phyloP scores from a whole-genome alignment of 805 yeast genomes.

The Saturnispora silvae region DNA sequence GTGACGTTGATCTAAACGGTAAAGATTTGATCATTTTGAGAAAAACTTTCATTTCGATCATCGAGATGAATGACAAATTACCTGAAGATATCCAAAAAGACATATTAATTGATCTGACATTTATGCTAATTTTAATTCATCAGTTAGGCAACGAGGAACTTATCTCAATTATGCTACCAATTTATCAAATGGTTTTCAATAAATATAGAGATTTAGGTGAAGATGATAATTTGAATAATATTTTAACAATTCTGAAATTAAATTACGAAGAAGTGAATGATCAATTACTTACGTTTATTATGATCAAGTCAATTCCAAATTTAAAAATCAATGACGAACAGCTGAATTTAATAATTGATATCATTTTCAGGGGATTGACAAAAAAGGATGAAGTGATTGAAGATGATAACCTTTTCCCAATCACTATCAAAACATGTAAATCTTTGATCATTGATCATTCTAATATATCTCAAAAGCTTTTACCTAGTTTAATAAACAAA shows the following conservation, averaged over 20 bases:
- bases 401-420: slow-evolving; percentile 18
- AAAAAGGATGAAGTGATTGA: slow-evolving; percentile 22
- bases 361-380: slow-evolving; percentile 27
- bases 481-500: slow-evolving; percentile 34
- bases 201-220: slow-evolving; percentile 17
- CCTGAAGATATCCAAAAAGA: slow-evolving; percentile 64
- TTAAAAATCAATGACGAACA: slow-evolving; percentile 28
- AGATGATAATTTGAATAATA: slow-evolving; percentile 23
- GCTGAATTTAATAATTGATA: neutral
- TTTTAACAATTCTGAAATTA: slow-evolving; percentile 19
- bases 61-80: slow-evolving; percentile 53
- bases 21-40: slow-evolving; percentile 34
- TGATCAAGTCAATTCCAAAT: slow-evolving; percentile 31
- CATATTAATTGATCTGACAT: slow-evolving; percentile 58
- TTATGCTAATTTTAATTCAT: slow-evolving; percentile 47
- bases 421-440: slow-evolving; percentile 53
- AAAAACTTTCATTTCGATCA: slow-evolving; percentile 39
- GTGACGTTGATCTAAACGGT: slow-evolving; percentile 17
- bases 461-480: slow-evolving; percentile 31
- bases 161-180: slow-evolving; percentile 42
- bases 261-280: slow-evolving; percentile 17
- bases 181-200: slow-evolving; percentile 35
- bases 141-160: slow-evolving; percentile 32
- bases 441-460: slow-evolving; percentile 35
- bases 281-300: slow-evolving; percentile 34